Evolutionary conservation across 441 rosid genomes (phyloP).

Genomic region (Bocquillonia castaneifolia): DNA sequence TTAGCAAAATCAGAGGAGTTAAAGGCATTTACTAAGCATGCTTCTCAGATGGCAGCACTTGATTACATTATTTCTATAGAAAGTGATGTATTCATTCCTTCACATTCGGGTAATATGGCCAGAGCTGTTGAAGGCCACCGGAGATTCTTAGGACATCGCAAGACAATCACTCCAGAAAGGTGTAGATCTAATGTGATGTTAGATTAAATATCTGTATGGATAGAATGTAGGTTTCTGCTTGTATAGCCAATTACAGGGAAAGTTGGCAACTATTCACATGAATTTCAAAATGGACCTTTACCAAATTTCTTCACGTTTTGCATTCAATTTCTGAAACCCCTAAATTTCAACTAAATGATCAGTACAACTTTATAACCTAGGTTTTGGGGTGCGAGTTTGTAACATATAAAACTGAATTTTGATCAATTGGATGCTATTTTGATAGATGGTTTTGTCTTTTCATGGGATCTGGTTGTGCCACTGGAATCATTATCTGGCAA

Average conservation of each 20-base stretch:
- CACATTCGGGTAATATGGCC: constrained; percentile 97
- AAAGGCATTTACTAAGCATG: constrained; percentile 53
- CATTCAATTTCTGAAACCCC: background rate
- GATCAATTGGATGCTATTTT: background rate
- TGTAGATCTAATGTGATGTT: constrained; percentile 19
- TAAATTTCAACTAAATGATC: background rate
- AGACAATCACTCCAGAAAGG: constrained; percentile 87
- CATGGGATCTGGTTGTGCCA: background rate
- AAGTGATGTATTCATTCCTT: constrained; percentile 83
- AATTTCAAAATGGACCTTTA: background rate
- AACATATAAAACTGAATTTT: background rate
- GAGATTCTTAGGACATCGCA: constrained; percentile 81
- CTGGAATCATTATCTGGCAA: background rate
- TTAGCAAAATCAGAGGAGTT: constrained; percentile 60
- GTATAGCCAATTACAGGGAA: background rate
- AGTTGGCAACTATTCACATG: background rate
- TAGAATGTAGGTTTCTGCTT: background rate
- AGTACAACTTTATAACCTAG: constrained; percentile 1
- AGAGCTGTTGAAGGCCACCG: constrained; percentile 97
- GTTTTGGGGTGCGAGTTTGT: too few relatives aligned
- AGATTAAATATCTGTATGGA: background rate
- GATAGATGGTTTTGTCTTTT: background rate
- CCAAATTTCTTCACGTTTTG: background rate
- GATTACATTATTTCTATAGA: constrained; percentile 85
- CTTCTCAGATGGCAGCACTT: constrained; percentile 82